Percentiles rank a stretch among this genome's conserved stretches.
phyloP scores from a whole-genome alignment of 106 monocot species.

The Dioscorea zingiberensis region DNA sequence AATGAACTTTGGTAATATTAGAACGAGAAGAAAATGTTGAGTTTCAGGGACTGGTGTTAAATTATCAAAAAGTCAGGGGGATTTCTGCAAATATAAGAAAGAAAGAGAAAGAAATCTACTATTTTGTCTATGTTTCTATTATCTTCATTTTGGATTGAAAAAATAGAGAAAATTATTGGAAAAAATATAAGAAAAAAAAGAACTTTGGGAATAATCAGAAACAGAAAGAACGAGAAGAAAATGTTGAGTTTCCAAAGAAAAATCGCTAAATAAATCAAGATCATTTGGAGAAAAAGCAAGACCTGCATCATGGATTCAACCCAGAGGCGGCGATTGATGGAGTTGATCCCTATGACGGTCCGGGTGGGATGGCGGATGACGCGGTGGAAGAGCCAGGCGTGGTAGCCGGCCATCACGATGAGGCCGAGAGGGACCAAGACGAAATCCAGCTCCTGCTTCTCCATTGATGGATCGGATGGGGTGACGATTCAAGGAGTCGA shows the following conservation, averaged over 20 bases:
- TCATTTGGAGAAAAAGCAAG: neutral
- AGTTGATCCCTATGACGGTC: conserved; percentile 80
- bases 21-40: no score
- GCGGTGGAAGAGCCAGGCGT: conserved; percentile 50
- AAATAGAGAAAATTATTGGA: neutral
- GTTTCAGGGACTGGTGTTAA: no score
- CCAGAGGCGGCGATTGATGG: conserved; percentile 71
- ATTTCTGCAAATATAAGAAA: no score
- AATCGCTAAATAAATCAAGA: neutral
- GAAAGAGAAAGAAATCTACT: no score
- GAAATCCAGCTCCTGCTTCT: conserved; percentile 35
- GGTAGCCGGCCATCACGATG: conserved; percentile 40
- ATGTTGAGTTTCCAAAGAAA: neutral
- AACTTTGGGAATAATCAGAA: no score
- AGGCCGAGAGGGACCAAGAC: conserved; percentile 52
- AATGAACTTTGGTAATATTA: no score
- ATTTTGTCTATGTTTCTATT: no score
- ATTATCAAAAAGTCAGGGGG: no score
- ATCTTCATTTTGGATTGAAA: neutral
- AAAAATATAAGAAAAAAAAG: neutral
- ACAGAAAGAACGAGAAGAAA: no score
- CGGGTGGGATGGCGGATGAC: conserved; percentile 31
- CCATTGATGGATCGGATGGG: conserved; percentile 30
- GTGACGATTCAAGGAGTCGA: no score
- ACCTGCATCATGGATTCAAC: conserved; percentile 74